phyloP scores from a whole-genome alignment of 2,329 filamentous ascomycete species.

The Plectosphaerella cucumerina region DNA sequence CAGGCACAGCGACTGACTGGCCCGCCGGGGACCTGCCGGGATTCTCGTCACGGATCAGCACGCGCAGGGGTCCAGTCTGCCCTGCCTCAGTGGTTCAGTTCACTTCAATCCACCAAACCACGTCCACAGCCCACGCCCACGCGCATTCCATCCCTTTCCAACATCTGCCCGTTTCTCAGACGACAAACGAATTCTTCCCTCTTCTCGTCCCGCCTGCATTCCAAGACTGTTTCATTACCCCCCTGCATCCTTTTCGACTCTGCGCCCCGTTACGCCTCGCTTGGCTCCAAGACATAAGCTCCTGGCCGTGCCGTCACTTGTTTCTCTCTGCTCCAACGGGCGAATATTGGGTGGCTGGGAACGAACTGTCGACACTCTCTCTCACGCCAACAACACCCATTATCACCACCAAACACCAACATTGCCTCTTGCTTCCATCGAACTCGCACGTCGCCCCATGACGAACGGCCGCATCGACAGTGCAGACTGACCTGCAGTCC shows the following conservation, averaged over 20 bases:
- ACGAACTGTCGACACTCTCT: not conserved
- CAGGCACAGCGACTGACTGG: not conserved
- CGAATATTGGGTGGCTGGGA: not conserved
- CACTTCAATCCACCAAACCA: too few species aligned
- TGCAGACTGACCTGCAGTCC: not conserved
- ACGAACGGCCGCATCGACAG: not conserved
- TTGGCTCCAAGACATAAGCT: too few species aligned
- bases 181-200: not conserved
- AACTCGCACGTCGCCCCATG: not conserved
- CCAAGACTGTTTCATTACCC: not conserved
- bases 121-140: too few species aligned
- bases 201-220: not conserved
- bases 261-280: too few species aligned
- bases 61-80: too few species aligned
- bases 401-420: not conserved
- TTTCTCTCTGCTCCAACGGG: too few species aligned
- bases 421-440: not conserved
- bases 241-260: not conserved
- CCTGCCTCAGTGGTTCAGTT: too few species aligned
- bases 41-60: too few species aligned
- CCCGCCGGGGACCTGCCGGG: too few species aligned
- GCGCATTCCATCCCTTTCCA: not conserved
- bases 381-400: not conserved
- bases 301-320: too few species aligned
- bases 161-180: not conserved